These are phyloP conservation scores for Daucus carota DNA, from an alignment of 129 eudicot genomes.

Conservation along the genomic window DH1_v3.0 NC_030383.2:7294501-7295000, in stretches of 20 bases:
- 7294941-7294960: neutral
- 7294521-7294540: too few relatives aligned
- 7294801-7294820: neutral
- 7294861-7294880: neutral
- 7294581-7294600: too few relatives aligned
- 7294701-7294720: neutral
- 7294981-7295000: neutral
- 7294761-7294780: neutral
- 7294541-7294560: neutral
- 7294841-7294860: neutral
- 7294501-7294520: neutral
- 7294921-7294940: slow-evolving; percentile 2
- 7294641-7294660: neutral
- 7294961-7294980: neutral
- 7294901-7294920: neutral
- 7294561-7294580: too few relatives aligned
- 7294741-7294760: neutral
- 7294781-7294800: neutral
- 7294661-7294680: neutral
- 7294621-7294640: neutral
- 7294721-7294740: neutral
- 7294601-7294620: too few relatives aligned
- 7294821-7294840: neutral
- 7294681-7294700: too few relatives aligned
- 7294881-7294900: neutral